A percentile compares a stretch with the other conserved stretches of the same genome.
These are phyloP conservation scores for Cercospora sojina DNA, from an alignment of 2,329 filamentous ascomycete genomes.

Conservation along the genomic window DNA sequence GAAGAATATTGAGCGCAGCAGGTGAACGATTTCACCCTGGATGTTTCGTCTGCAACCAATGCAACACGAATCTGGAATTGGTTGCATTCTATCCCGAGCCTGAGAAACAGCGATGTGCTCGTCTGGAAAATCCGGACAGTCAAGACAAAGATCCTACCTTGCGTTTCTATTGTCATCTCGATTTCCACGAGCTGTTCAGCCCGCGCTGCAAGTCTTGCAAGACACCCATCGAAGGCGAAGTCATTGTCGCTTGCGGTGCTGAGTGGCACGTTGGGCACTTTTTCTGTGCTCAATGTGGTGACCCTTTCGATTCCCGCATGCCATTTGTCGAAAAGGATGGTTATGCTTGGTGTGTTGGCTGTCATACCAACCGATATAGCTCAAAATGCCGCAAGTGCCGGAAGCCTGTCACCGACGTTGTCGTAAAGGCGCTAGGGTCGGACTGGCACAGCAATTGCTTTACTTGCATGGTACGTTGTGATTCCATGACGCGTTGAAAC, in stretches of 20 bases:
- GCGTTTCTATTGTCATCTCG: slow-evolving; percentile 96
- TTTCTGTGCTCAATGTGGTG: slow-evolving; percentile 97
- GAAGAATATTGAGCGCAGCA: slow-evolving; percentile 81
- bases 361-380: slow-evolving; percentile 86
- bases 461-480: slow-evolving; percentile 61
- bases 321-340: slow-evolving; percentile 98
- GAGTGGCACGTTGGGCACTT: slow-evolving; percentile 98
- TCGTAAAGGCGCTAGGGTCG: slow-evolving; percentile 80
- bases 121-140: slow-evolving; percentile 42
- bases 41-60: slow-evolving; percentile 88
- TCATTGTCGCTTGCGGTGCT: slow-evolving; percentile 87
- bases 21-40: slow-evolving; percentile 86
- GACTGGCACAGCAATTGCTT: slow-evolving; percentile 97
- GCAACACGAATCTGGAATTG: slow-evolving; percentile 83
- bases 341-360: slow-evolving; percentile 93
- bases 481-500: not conserved
- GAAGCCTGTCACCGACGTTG: slow-evolving; percentile 81
- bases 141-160: slow-evolving; percentile 68
- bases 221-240: slow-evolving; percentile 93
- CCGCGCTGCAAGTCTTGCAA: slow-evolving; percentile 94
- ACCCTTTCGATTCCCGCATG: slow-evolving; percentile 63
- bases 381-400: slow-evolving; percentile 86
- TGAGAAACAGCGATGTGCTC: slow-evolving; percentile 64
- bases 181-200: slow-evolving; percentile 93
- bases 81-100: slow-evolving; percentile 97